Evolutionary conservation across 768 basidiomycete genomes (phyloP), one percentile per base, ranked within the genome.

Genomic region (Pisolithus tinctorius): DNA sequence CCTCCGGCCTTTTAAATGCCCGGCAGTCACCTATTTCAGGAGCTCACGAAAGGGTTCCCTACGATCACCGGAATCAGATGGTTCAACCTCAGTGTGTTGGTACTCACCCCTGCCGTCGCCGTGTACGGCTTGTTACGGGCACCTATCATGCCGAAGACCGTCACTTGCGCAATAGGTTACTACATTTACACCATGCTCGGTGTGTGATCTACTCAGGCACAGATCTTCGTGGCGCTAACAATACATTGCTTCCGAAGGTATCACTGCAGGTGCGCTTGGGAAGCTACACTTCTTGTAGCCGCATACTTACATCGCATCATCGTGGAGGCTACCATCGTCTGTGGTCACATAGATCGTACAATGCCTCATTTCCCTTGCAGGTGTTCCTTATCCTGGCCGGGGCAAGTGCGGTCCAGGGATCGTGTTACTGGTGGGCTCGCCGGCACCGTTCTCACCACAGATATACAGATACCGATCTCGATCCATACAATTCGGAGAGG

Each of bases 131-230:
- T 82, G 46, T 74, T 80, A 10, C 60, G 58, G 23, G 80, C 79
- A 8, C 66, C 71, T 45, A 57, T 74, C 39, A 68, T 73, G 49
- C 62, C 60, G 46, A 69, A 75, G 61, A 95, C 93, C 0, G 60
- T 72, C 25, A 47, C 80, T 8, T 93, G 83, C 69, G 70, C 81
- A 16, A 65, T 79, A 26, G 60, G 76, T 16, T 94, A 91, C 73
- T 95, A 93, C 73, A 69, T 84, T 56, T 87, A 86, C 68, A 88
- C 88, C n/a, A 90, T 93, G 79, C 71, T 93, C 55, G 87, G 90
- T 83, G 64, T 62, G 74, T 41, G 8, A 63, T 54, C 34, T 51
- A 29, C 11, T 13, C 39, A 34, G 20, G 20, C 41, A 55, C 51
- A 3, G 4, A 34, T 34, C 51, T 51, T 55, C 50, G 55, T 49